phyloP scores from a whole-genome alignment of 345 rosid genomes.

The Arabis hirsuta region DNA sequence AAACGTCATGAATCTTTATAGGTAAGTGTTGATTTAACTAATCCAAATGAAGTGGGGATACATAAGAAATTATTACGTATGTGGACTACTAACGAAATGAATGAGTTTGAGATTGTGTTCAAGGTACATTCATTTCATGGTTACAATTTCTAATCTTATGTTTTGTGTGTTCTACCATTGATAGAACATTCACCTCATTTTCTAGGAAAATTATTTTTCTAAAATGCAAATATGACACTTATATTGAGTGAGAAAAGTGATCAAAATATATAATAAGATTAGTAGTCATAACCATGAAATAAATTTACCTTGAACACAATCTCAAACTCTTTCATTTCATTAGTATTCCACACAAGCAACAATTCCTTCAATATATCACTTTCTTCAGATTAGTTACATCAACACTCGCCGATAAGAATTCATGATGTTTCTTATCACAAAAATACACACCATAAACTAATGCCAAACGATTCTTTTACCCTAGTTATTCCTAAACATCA shows the following conservation, averaged over 20 bases:
- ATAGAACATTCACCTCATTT: conserved; percentile 11
- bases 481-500: conserved; percentile 8
- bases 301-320: conserved; percentile 24
- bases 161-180: neutral
- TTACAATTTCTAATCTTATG: too few relatives aligned
- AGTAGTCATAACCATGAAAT: neutral
- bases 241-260: neutral
- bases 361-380: conserved; percentile 23
- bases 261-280: neutral
- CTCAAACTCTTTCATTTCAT: conserved; percentile 23
- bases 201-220: conserved; percentile 5
- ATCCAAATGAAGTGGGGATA: too few relatives aligned
- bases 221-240: neutral
- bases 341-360: conserved; percentile 6
- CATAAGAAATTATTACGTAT: too few relatives aligned
- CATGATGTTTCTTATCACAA: neutral
- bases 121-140: too few relatives aligned
- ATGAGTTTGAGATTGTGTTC: too few relatives aligned
- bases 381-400: conserved; percentile 17
- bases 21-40: too few relatives aligned
- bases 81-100: too few relatives aligned
- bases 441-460: neutral
- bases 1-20: too few relatives aligned
- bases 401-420: conserved; percentile 15
- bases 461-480: conserved; percentile 14